Conservation (phyloP, 1,284 basidiomycete genomes). For the Melanopsichium pennsylvanicum region DNA sequence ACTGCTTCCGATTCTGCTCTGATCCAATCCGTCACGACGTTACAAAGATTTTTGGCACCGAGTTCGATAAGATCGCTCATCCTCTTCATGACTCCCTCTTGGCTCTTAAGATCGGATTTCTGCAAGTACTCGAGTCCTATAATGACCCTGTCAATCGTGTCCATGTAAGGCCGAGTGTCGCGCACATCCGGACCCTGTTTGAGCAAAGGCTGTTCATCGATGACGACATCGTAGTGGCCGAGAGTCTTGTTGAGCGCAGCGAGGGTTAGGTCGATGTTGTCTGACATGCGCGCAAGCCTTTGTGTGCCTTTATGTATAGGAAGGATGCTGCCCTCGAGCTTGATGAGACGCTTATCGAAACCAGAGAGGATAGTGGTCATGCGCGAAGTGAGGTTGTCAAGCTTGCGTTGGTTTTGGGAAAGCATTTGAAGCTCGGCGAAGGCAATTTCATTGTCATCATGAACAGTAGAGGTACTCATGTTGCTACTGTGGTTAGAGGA, state of each 20-base stretch:
- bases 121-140: constrained; percentile 53
- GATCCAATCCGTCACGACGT: constrained; percentile 57
- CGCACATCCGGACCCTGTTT: constrained; percentile 54
- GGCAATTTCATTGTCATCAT: constrained; percentile 53
- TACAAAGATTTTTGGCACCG: constrained; percentile 55
- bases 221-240: constrained; percentile 60
- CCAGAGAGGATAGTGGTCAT: constrained; percentile 67
- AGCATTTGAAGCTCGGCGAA: constrained; percentile 67
- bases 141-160: constrained; percentile 58
- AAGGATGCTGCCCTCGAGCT: constrained; percentile 62
- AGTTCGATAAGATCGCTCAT: constrained; percentile 60
- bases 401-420: constrained; percentile 66
- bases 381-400: constrained; percentile 62
- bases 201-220: constrained; percentile 61
- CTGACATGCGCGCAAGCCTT: constrained; percentile 56
- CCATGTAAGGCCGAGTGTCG: constrained; percentile 60
- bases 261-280: constrained; percentile 56
- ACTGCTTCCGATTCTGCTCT: constrained; percentile 53
- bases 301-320: constrained; percentile 64
- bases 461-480: constrained; percentile 1
- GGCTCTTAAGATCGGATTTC: constrained; percentile 40
- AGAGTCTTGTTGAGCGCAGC: constrained; percentile 57
- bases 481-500: constrained; percentile 10
- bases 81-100: constrained; percentile 55
- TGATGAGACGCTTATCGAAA: constrained; percentile 66